Percentiles rank a stretch among this genome's conserved stretches.
These are phyloP conservation scores for Acidomyces sp. DNA, from an alignment of 495 filamentous ascomycete species.

Conservation along the genomic window DNA sequence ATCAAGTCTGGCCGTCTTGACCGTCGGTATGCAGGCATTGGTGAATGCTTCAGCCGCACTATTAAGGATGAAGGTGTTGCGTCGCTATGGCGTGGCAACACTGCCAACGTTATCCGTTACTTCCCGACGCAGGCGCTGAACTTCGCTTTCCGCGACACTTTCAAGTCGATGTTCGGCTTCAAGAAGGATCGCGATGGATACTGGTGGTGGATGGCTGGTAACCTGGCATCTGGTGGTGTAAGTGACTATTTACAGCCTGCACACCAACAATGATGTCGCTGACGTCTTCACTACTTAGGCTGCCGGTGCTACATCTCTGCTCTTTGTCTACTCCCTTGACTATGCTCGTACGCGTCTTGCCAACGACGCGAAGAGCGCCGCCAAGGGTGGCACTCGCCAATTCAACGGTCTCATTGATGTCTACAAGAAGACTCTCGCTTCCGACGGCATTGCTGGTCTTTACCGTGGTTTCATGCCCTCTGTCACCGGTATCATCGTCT, in stretches of 20 bases:
- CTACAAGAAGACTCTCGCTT: conserved; percentile 99
- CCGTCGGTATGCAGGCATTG: conserved; percentile 88
- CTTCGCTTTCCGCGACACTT: conserved; percentile 99
- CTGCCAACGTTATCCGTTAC: conserved; percentile 99
- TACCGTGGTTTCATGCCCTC: conserved; percentile 99
- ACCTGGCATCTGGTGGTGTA: conserved; percentile 99
- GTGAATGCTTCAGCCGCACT: conserved; percentile 88
- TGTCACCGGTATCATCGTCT: conserved; percentile 95
- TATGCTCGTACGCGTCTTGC: conserved; percentile 99
- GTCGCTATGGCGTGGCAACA: conserved; percentile 98
- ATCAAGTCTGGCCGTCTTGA: conserved; percentile 95
- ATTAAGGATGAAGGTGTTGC: conserved; percentile 66
- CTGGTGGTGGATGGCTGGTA: conserved; percentile 97
- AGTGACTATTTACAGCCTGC: conserved; percentile 23
- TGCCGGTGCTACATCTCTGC: conserved; percentile 97
- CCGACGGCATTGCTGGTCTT: conserved; percentile 96
- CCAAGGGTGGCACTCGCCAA: conserved; percentile 93
- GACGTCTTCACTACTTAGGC: conserved; percentile 42
- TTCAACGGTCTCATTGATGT: conserved; percentile 99
- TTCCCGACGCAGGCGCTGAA: conserved; percentile 99
- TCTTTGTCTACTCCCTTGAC: conserved; percentile 99
- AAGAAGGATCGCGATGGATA: conserved; percentile 99
- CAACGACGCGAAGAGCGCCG: conserved; percentile 97
- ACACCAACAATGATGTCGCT: background rate
- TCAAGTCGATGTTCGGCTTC: conserved; percentile 99